Conservation (phyloP, 2,329 filamentous ascomycete species). For the Monilinia vaccinii-corymbosi region DNA sequence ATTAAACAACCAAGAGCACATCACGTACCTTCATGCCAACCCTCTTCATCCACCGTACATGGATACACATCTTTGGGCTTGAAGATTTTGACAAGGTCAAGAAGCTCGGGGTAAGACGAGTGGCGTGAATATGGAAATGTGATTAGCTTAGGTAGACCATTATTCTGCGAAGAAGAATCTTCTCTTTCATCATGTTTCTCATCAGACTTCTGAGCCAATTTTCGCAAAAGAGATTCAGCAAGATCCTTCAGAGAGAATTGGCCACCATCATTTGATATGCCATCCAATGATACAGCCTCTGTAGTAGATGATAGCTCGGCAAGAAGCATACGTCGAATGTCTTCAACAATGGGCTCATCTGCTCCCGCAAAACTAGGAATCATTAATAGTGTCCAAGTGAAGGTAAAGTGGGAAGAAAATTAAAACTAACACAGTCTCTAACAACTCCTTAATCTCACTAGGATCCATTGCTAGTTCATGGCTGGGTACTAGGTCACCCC, state of each 20-base stretch:
- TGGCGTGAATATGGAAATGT: constrained; percentile 82
- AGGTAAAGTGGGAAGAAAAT: not conserved
- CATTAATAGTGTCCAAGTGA: not conserved
- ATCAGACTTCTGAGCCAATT: constrained; percentile 12
- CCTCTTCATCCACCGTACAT: constrained; percentile 58
- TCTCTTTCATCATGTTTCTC: not conserved
- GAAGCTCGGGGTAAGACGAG: constrained; percentile 75
- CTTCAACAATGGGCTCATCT: constrained; percentile 30
- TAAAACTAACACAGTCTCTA: not conserved
- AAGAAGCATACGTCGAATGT: constrained; percentile 22
- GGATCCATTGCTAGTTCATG: not conserved
- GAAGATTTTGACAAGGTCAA: constrained; percentile 58
- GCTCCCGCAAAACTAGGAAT: constrained; percentile 18
- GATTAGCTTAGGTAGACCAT: constrained; percentile 31
- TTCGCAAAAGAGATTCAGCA: constrained; percentile 19
- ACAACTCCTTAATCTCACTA: not conserved
- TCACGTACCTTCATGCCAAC: constrained; percentile 47
- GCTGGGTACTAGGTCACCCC: constrained; percentile 53
- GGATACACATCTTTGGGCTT: constrained; percentile 71
- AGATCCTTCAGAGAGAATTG: constrained; percentile 20
- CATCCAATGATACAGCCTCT: constrained; percentile 21
- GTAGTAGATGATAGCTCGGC: constrained; percentile 17
- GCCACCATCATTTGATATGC: constrained; percentile 15
- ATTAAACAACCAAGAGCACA: not conserved
- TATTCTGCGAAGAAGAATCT: not conserved